Evolutionary conservation across 139 green algal species (phyloP), one percentile per base, ranked within the genome.

Genomic region (Chlamydomonas sphaeroides): DNA sequence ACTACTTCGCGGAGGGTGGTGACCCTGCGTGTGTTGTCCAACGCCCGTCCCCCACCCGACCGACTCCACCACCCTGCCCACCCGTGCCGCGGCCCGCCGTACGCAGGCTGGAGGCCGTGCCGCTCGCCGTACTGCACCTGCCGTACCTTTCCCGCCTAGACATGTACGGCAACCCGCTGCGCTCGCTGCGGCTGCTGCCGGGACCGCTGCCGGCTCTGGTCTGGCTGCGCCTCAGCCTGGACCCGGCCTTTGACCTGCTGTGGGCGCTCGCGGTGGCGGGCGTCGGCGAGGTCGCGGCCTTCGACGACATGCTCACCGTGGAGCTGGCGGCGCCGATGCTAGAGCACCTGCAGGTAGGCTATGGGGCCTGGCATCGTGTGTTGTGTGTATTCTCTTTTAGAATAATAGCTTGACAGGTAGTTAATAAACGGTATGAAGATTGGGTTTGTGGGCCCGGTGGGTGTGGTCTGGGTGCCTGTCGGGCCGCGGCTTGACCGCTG

Each of bases 51-150:
- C n/a, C n/a, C n/a, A n/a, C n/a, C n/a, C n/a, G n/a, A n/a, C n/a
- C n/a, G n/a, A n/a, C n/a, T n/a, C n/a, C n/a, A n/a, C n/a, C n/a
- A n/a, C n/a, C n/a, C n/a, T n/a, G n/a, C n/a, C n/a, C n/a, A n/a
- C n/a, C n/a, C n/a, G n/a, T n/a, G n/a, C n/a, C n/a, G n/a, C n/a
- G n/a, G n/a, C n/a, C n/a, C n/a, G n/a, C n/a, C n/a, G n/a, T n/a
- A n/a, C n/a, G n/a, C n/a, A n/a, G n/a, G 36, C 59, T 80, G 39
- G 74, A 70, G 59, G 74, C 74, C 11, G 74, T 80, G 41, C 74
- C 74, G 39, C 57, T 80, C 35, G 74, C 74, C 2, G 74, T 80
- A 3, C n/a, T 49, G 21, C 74, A 80, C 30, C 59, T 80, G 59
- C 74, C 59, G 28, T 4, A 33, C 8, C 59, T 80, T 1, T 3